phyloP scores from a whole-genome alignment of 495 filamentous ascomycete species.

The Saxophila tyrrhenica region DNA sequence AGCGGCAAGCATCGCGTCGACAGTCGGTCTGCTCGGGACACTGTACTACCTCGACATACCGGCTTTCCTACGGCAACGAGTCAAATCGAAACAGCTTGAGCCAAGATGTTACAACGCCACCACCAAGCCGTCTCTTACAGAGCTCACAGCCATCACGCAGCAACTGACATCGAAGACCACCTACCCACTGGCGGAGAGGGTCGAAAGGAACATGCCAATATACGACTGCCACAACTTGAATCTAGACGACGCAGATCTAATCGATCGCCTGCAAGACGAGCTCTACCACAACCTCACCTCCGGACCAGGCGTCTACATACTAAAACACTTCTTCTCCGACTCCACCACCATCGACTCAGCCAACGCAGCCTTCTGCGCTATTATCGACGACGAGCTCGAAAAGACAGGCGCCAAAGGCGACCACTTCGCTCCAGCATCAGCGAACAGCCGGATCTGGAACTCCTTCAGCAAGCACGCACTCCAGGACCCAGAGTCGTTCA shows the following conservation, averaged over 20 bases:
- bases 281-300: slow-evolving; percentile 42
- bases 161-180: slow-evolving; percentile 25
- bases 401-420: slow-evolving; percentile 34
- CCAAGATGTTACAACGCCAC: slow-evolving; percentile 18
- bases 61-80: slow-evolving; percentile 2
- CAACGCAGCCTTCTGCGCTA: slow-evolving; percentile 35
- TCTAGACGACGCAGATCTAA: slow-evolving; percentile 11
- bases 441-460: slow-evolving; percentile 48
- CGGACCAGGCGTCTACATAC: slow-evolving; percentile 43
- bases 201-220: slow-evolving; percentile 41
- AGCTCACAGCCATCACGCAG: slow-evolving; percentile 35
- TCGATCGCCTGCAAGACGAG: slow-evolving; percentile 39
- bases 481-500: slow-evolving; percentile 36
- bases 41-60: slow-evolving; percentile 13
- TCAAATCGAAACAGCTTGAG: slow-evolving; percentile 1
- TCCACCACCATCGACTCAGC: slow-evolving; percentile 25
- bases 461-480: slow-evolving; percentile 44
- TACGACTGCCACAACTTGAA: slow-evolving; percentile 34
- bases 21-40: not conserved
- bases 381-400: slow-evolving; percentile 32
- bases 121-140: slow-evolving; percentile 18
- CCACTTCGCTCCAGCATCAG: slow-evolving; percentile 40
- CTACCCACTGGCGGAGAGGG: slow-evolving; percentile 35
- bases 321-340: slow-evolving; percentile 36
- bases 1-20: not conserved